Conservation (phyloP, 257 asterid species). For the Fraxinus pennsylvanica region DNA sequence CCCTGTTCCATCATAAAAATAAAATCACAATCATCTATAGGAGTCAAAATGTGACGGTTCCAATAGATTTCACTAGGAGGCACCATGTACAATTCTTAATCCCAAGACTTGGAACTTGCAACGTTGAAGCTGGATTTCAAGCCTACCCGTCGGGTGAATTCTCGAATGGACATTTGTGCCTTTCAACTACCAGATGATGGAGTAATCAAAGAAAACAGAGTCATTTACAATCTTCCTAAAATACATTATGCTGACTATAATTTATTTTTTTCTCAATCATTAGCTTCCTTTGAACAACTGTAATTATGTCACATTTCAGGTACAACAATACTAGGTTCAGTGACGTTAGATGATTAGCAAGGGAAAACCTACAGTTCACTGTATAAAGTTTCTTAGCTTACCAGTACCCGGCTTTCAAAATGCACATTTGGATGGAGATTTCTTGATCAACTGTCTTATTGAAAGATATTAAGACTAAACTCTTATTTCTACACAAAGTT, state of each 20-base stretch:
- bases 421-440: neutral
- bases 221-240: neutral
- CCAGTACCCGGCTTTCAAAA: neutral
- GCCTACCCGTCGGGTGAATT: neutral
- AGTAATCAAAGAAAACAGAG: neutral
- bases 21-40: neutral
- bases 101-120: neutral
- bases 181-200: neutral
- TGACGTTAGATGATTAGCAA: too few relatives aligned
- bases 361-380: too few relatives aligned
- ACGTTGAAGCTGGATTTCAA: neutral
- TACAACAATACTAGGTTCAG: neutral
- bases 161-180: neutral
- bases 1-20: slow-evolving; percentile 38
- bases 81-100: neutral
- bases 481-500: neutral
- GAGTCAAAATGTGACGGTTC: neutral
- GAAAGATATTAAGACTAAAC: neutral
- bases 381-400: neutral
- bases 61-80: neutral
- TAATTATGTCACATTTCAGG: neutral
- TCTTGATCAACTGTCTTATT: neutral
- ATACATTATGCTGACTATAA: neutral
- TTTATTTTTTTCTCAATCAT: neutral
- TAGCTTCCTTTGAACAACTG: neutral